phyloP scores from a whole-genome alignment of 768 basidiomycete genomes.

The Stropharia rugosoannulata region DNA sequence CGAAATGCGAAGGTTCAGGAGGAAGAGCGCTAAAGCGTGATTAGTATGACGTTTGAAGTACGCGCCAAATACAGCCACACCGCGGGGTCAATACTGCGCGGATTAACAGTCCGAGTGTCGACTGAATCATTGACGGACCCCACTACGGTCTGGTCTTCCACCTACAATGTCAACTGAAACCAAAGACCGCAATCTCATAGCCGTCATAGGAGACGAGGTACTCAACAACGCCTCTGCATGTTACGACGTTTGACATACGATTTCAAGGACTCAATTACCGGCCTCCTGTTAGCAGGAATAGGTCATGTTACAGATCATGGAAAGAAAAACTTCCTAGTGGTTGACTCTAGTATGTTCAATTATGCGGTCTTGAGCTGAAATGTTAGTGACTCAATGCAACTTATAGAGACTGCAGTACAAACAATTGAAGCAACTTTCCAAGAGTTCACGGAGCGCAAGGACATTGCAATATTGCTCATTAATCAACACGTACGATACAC shows the following conservation, averaged over 20 bases:
- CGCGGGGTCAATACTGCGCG: neutral
- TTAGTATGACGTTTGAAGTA: slow-evolving; percentile 3
- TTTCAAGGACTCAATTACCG: slow-evolving; percentile 92
- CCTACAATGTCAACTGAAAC: slow-evolving; percentile 53
- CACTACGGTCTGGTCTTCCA: neutral
- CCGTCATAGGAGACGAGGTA: slow-evolving; percentile 98
- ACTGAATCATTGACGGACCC: neutral
- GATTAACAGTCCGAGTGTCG: neutral
- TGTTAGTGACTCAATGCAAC: neutral
- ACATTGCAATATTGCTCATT: slow-evolving; percentile 94
- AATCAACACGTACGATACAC: slow-evolving; percentile 86
- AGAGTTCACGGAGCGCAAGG: slow-evolving; percentile 91
- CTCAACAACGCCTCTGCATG: slow-evolving; percentile 9
- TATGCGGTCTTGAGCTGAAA: neutral
- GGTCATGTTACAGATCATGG: slow-evolving; percentile 89
- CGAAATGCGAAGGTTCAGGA: too few species aligned
- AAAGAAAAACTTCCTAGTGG: slow-evolving; percentile 97
- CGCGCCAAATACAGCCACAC: slow-evolving; percentile 14
- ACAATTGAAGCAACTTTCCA: slow-evolving; percentile 91
- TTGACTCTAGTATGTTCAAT: slow-evolving; percentile 79
- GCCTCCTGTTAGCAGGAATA: slow-evolving; percentile 90
- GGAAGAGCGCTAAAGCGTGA: too few species aligned
- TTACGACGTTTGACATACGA: slow-evolving; percentile 6
- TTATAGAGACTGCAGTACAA: slow-evolving; percentile 86
- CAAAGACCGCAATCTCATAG: slow-evolving; percentile 86